Conservation (phyloP, 352 stramenopile genomes). For the Phytophthora pini region DNA sequence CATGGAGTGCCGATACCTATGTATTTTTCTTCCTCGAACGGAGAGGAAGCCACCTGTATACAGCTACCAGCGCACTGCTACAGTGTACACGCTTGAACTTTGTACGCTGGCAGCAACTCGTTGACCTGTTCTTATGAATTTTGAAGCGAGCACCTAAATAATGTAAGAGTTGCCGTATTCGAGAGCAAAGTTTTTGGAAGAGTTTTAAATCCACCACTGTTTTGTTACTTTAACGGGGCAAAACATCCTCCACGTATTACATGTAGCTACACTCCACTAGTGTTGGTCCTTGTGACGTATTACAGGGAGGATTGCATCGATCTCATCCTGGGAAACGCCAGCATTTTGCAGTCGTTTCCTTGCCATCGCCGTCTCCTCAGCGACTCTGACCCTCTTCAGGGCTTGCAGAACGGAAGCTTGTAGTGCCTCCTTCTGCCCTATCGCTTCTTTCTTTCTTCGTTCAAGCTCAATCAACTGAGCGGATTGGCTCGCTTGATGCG, state of each 20-base stretch:
- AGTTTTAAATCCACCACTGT: too few relatives aligned
- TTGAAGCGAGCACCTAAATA: slow-evolving; percentile 2
- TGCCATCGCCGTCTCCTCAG: slow-evolving; percentile 34
- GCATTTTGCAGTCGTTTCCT: slow-evolving; percentile 29
- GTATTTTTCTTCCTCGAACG: slow-evolving; percentile 30
- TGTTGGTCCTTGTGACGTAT: slow-evolving; percentile 18
- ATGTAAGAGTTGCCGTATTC: slow-evolving; percentile 2
- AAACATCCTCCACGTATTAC: neutral
- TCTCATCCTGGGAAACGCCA: slow-evolving; percentile 31
- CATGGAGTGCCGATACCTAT: neutral
- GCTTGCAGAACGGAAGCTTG: slow-evolving; percentile 19
- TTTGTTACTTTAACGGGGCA: too few relatives aligned
- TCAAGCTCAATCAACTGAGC: slow-evolving; percentile 18
- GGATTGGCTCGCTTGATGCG: slow-evolving; percentile 11
- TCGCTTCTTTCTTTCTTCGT: slow-evolving; percentile 20
- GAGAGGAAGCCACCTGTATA: slow-evolving; percentile 32
- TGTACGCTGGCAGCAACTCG: slow-evolving; percentile 1
- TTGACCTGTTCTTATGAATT: slow-evolving; percentile 16
- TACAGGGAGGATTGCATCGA: slow-evolving; percentile 31
- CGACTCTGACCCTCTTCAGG: slow-evolving; percentile 25
- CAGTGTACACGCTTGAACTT: neutral
- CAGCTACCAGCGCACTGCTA: slow-evolving; percentile 5
- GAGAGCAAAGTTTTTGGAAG: too few relatives aligned
- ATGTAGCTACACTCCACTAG: neutral
- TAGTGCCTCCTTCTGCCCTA: slow-evolving; percentile 11